Evolutionary conservation across 108 stramenopile genomes (phyloP).

Genomic region (Cyclotella choctawhatcheeana): DNA sequence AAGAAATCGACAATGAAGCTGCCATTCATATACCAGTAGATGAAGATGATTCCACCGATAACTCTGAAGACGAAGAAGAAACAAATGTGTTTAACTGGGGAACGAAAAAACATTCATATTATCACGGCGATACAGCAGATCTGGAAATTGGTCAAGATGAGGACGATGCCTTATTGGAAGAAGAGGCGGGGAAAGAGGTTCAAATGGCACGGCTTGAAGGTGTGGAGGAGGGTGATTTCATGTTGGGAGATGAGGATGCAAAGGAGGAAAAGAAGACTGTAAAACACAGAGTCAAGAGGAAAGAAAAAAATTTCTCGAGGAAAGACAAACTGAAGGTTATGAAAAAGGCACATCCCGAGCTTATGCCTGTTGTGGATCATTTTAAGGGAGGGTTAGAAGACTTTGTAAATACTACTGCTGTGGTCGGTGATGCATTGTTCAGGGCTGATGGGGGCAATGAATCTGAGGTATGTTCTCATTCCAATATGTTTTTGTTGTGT

Average conservation of each 20-base stretch:
- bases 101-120: slow-evolving; percentile 84
- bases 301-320: slow-evolving; percentile 60
- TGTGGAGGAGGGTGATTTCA: slow-evolving; percentile 87
- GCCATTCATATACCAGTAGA: slow-evolving; percentile 14
- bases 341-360: slow-evolving; percentile 72
- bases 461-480: slow-evolving; percentile 60
- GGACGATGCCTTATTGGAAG: slow-evolving; percentile 76
- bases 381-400: slow-evolving; percentile 62
- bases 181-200: slow-evolving; percentile 86
- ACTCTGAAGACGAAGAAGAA: slow-evolving; percentile 48
- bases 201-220: slow-evolving; percentile 69
- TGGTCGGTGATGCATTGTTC: slow-evolving; percentile 60
- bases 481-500: not conserved
- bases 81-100: slow-evolving; percentile 82
- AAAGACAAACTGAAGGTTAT: slow-evolving; percentile 68
- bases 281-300: slow-evolving; percentile 19
- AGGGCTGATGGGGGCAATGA: slow-evolving; percentile 42
- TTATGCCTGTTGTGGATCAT: slow-evolving; percentile 71
- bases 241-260: slow-evolving; percentile 54
- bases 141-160: slow-evolving; percentile 94
- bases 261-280: slow-evolving; percentile 32
- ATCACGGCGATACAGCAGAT: slow-evolving; percentile 94
- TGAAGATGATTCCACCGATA: slow-evolving; percentile 44
- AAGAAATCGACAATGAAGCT: not conserved
- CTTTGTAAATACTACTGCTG: slow-evolving; percentile 50